Conservation (phyloP, 2,329 filamentous ascomycete genomes). For the Alternaria viburni region DNA sequence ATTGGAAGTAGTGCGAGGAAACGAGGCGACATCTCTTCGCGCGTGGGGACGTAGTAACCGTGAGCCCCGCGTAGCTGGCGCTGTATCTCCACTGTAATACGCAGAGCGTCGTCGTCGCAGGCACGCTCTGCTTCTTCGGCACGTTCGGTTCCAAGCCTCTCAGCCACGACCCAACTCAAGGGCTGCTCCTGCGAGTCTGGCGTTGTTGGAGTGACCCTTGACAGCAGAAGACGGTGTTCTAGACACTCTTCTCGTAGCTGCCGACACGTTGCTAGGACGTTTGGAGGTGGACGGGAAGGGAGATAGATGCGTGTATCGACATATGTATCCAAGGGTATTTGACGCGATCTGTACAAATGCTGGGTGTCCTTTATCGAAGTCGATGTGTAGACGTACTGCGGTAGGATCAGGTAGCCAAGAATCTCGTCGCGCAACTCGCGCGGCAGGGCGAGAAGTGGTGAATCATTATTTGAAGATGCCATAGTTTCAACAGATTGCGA, state of each 20-base stretch:
- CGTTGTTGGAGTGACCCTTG: background rate
- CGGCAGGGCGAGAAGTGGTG: slow-evolving; percentile 27
- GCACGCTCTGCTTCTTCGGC: slow-evolving; percentile 31
- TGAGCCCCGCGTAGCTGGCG: slow-evolving; percentile 18
- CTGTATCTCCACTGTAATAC: slow-evolving; percentile 36
- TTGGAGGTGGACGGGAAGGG: slow-evolving; percentile 25
- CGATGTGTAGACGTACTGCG: slow-evolving; percentile 33
- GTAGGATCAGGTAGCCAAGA: slow-evolving; percentile 24
- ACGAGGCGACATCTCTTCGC: slow-evolving; percentile 32
- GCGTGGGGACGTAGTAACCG: slow-evolving; percentile 28
- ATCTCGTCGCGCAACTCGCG: slow-evolving; percentile 40
- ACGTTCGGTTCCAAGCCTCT: slow-evolving; percentile 16
- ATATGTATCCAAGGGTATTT: slow-evolving; percentile 12
- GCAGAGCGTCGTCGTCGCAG: slow-evolving; percentile 23
- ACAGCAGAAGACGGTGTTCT: slow-evolving; percentile 22
- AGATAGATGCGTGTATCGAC: slow-evolving; percentile 40
- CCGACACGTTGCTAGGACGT: slow-evolving; percentile 31
- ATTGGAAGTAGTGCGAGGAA: slow-evolving; percentile 34
- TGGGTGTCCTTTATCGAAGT: slow-evolving; percentile 16
- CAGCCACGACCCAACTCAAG: slow-evolving; percentile 15
- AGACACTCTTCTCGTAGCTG: slow-evolving; percentile 36
- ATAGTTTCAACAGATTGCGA: background rate
- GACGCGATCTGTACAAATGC: slow-evolving; percentile 14
- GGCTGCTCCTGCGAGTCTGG: background rate
- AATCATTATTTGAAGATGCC: background rate